Conservation (phyloP, 2,329 filamentous ascomycete species). For the Diaporthe destruens region DNA sequence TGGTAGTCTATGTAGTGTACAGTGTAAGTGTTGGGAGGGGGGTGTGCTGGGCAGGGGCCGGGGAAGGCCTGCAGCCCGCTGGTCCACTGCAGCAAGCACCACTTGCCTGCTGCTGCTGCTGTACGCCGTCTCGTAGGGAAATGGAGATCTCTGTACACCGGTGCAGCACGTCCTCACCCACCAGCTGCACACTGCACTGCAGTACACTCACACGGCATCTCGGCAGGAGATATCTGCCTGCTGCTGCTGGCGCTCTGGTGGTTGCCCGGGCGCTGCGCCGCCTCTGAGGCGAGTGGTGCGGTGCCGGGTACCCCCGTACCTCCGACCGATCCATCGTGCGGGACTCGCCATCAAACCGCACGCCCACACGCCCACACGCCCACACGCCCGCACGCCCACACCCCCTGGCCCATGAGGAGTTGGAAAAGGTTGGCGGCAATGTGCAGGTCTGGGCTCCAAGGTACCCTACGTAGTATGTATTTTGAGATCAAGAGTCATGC, state of each 20-base stretch:
- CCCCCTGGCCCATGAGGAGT: slow-evolving; percentile 26
- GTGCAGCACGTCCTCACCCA: slow-evolving; percentile 18
- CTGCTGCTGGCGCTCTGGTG: neutral
- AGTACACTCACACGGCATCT: neutral
- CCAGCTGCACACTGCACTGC: too few species aligned
- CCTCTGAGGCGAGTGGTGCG: neutral
- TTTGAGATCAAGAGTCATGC: slow-evolving; percentile 31
- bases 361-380: neutral
- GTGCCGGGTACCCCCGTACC: neutral
- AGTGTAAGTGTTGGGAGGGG: neutral
- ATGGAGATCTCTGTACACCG: slow-evolving; percentile 25
- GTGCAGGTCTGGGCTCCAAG: slow-evolving; percentile 8
- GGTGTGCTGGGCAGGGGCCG: slow-evolving; percentile 24
- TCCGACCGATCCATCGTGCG: slow-evolving; percentile 11
- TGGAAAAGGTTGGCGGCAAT: slow-evolving; percentile 32
- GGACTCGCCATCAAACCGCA: slow-evolving; percentile 21
- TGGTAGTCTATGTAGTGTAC: neutral
- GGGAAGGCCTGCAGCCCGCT: slow-evolving; percentile 7
- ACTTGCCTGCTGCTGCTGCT: neutral
- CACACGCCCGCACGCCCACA: neutral
- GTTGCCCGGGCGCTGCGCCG: neutral
- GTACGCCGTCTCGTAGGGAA: slow-evolving; percentile 12
- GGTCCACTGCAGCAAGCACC: slow-evolving; percentile 1
- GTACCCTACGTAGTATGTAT: slow-evolving; percentile 8
- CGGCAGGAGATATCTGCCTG: neutral